phyloP scores from a whole-genome alignment of 768 basidiomycete genomes.

The Coprinopsis sp. region DNA sequence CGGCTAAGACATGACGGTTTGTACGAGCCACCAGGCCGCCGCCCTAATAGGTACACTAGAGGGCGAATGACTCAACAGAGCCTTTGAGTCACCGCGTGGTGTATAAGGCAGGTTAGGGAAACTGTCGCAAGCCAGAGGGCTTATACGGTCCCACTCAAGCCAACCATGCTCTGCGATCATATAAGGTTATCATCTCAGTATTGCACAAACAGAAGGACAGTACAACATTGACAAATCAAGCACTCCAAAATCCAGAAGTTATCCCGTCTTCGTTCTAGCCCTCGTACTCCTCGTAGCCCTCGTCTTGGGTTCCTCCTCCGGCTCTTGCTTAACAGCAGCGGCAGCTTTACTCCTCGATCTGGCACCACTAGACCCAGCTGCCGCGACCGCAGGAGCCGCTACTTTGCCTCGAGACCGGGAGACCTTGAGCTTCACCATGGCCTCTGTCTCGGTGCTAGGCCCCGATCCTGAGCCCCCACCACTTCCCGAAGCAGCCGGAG shows the following conservation, averaged over 20 bases:
- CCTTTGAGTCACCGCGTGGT: too few species aligned
- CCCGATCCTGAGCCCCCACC: constrained; percentile 16
- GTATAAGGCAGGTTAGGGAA: too few species aligned
- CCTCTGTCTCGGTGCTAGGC: constrained; percentile 19
- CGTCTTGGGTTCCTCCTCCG: constrained; percentile 18
- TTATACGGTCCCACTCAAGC: too few species aligned
- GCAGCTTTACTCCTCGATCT: constrained; percentile 16
- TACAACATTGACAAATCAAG: too few species aligned
- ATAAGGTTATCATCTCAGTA: too few species aligned
- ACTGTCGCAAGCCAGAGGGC: too few species aligned
- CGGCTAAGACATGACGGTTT: too few species aligned
- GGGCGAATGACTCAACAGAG: too few species aligned
- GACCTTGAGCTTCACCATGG: constrained; percentile 30
- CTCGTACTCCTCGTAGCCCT: constrained; percentile 29
- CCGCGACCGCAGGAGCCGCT: constrained; percentile 15
- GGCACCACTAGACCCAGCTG: constrained; percentile 9
- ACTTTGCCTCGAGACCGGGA: constrained; percentile 27
- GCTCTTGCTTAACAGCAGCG: constrained; percentile 18
- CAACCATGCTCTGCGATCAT: too few species aligned
- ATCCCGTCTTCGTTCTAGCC: constrained; percentile 31
- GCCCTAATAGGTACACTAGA: too few species aligned
- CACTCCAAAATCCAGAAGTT: constrained; percentile 3
- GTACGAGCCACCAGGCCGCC: too few species aligned
- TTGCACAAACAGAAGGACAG: too few species aligned
- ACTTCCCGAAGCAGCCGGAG: constrained; percentile 19